These are phyloP conservation scores for Phytophthora ohioensis DNA, from an alignment of 352 stramenopile species.

Conservation along the genomic window DNA sequence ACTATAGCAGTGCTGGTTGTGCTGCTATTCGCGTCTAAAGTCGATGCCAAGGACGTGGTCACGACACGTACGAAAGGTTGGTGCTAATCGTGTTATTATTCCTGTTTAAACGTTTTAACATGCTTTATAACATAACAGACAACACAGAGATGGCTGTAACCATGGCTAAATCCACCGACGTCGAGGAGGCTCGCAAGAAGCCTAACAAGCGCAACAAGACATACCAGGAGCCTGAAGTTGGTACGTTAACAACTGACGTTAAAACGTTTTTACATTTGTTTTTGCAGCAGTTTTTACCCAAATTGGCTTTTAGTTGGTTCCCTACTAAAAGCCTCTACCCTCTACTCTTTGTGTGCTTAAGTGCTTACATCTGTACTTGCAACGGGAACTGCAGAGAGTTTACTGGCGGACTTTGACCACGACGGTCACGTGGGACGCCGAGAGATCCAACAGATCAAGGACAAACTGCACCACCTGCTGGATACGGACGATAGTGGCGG, in stretches of 20 bases:
- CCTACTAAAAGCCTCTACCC: conserved; percentile 25
- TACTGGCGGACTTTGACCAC: conserved; percentile 84
- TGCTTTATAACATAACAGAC: conserved; percentile 12
- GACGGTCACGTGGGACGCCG: conserved; percentile 75
- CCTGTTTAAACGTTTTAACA: conserved; percentile 10
- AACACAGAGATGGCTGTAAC: conserved; percentile 32
- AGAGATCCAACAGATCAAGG: conserved; percentile 85
- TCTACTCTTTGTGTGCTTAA: conserved; percentile 17
- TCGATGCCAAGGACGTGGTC: conserved; percentile 31
- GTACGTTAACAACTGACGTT: conserved; percentile 30
- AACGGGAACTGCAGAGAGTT: conserved; percentile 58
- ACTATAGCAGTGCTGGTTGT: conserved; percentile 5
- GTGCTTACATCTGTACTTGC: conserved; percentile 49
- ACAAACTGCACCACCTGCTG: conserved; percentile 84
- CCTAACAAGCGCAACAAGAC: conserved; percentile 40
- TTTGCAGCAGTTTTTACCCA: conserved; percentile 5
- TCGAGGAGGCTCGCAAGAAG: conserved; percentile 20
- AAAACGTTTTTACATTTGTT: conserved; percentile 17
- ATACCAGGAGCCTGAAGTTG: conserved; percentile 43
- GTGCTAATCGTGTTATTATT: conserved; percentile 14
- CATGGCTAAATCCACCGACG: conserved; percentile 7
- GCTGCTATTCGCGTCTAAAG: conserved; percentile 14
- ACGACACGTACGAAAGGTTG: conserved; percentile 27
- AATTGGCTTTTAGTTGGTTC: conserved; percentile 6
- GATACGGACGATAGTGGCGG: conserved; percentile 82